Conservation (phyloP, 2,329 filamentous ascomycete species). For the Ustulina deusta region DNA sequence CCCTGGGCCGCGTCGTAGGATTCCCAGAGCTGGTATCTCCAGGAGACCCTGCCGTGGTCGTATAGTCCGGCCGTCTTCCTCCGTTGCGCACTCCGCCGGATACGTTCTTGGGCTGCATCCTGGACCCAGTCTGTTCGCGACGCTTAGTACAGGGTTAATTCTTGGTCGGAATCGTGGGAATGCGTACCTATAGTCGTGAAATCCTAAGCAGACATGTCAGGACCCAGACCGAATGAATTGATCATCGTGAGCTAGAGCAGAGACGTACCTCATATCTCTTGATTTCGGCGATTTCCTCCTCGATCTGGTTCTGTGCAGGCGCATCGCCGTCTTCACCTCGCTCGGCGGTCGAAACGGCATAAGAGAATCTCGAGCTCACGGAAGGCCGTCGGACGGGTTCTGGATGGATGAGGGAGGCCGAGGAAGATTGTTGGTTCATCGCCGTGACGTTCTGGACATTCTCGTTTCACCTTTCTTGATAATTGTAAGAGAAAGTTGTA, state of each 20-base stretch:
- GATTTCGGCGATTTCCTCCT: conserved; percentile 97
- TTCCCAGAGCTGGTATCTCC: conserved; percentile 84
- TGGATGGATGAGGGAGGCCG: conserved; percentile 63
- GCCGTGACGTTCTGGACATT: conserved; percentile 55
- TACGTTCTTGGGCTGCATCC: conserved; percentile 91
- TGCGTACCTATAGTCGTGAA: conserved; percentile 88
- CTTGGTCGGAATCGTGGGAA: conserved; percentile 35
- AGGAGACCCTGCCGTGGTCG: conserved; percentile 76
- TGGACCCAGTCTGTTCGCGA: conserved; percentile 87
- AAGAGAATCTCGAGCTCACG: conserved; percentile 74
- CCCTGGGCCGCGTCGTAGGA: conserved; percentile 96
- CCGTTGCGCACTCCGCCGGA: conserved; percentile 80
- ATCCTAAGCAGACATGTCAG: conserved; percentile 64
- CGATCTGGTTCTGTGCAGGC: conserved; percentile 76
- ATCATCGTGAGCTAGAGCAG: background rate
- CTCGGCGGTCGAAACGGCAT: conserved; percentile 74
- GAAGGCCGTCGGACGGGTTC: conserved; percentile 64
- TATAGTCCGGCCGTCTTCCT: conserved; percentile 79
- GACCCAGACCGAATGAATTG: background rate
- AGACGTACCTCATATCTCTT: conserved; percentile 86
- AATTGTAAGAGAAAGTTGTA: background rate
- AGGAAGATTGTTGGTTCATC: conserved; percentile 61
- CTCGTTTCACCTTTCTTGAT: conserved; percentile 37
- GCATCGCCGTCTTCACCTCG: conserved; percentile 66
- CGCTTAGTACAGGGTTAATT: conserved; percentile 50